Evolutionary conservation across 1,284 basidiomycete species (phyloP).

Genomic region (Apiotrichum akiyoshidainum): DNA sequence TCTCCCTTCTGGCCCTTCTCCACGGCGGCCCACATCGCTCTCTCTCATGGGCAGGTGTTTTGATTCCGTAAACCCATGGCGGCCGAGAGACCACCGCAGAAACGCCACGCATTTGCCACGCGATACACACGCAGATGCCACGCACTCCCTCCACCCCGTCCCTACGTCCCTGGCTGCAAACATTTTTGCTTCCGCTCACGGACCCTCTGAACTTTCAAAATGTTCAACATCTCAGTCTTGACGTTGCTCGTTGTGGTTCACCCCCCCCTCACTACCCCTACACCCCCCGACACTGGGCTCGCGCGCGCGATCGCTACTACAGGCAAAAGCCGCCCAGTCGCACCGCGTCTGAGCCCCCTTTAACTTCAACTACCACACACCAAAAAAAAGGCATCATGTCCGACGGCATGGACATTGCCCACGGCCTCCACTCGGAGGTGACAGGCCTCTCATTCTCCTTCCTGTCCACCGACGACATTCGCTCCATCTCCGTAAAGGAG

Average conservation of each 20-base stretch:
- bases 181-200: neutral
- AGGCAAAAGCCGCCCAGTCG: conserved; percentile 11
- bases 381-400: neutral
- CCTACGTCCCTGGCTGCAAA: neutral
- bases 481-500: conserved; percentile 93
- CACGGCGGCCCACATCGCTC: no score
- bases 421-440: conserved; percentile 80
- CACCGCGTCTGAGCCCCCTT: conserved; percentile 15
- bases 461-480: conserved; percentile 84
- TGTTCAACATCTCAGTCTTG: neutral
- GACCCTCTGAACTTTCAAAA: neutral
- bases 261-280: conserved; percentile 5
- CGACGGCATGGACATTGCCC: conserved; percentile 80
- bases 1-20: no score
- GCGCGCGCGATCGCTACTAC: conserved; percentile 7
- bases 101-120: no score
- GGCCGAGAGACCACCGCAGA: no score
- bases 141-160: no score
- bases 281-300: conserved; percentile 8
- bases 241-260: neutral
- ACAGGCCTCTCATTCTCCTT: conserved; percentile 90
- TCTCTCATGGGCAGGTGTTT: no score
- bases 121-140: no score
- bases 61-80: no score
- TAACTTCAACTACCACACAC: neutral